Evolutionary conservation across 345 rosid genomes (phyloP), one percentile per base, ranked within the genome.

Genomic region (Salix viminalis): DNA sequence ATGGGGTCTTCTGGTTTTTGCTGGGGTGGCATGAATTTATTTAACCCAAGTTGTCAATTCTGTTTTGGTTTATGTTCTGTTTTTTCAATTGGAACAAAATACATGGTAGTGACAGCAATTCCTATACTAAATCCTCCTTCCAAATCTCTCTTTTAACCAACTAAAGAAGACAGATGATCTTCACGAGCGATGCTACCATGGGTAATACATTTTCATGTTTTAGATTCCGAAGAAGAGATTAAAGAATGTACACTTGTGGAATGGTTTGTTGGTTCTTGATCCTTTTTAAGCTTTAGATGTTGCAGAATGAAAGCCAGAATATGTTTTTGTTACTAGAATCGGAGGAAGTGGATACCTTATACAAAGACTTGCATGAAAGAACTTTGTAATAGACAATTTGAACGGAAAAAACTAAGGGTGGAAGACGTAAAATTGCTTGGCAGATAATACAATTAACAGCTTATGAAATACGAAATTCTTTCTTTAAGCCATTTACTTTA

Each of bases 1-100:
- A 79, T 90, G 93, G 98, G 97, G 80, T 5, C 73, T 87, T 70
- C 52, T 89, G 46, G 74, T 82, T 64, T 68, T 90, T 68, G 86
- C 85, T 42, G 97, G 96, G 75, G 32, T 90, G 32, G 73, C 86
- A 44, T 93, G 99, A 94, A 67, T 91, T 75, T 91, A 96, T 84
- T 84, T 93, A 81, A 30, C 4, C 32, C 32, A 30, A 3, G 5
- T 32, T 32, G 34, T 32, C 34, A 32, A 32, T 32, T 32, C 34
- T 4, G 34, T 32, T 32, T 32, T 3, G 34, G 34, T 32, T 32
- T 2, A 2, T 32, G 4, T 32, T 32, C 4, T 32, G 34, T 3
- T 32, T 32, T 32, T 32, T 32, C 4, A 32, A 4, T 4, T 32
- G 34, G 5, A 32, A 32, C 5, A 26, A 26, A 26, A 26, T 1